Percentiles rank a stretch among this genome's conserved stretches.
phyloP scores from a whole-genome alignment of 257 asterid genomes.

The Capsicum chinense region DNA sequence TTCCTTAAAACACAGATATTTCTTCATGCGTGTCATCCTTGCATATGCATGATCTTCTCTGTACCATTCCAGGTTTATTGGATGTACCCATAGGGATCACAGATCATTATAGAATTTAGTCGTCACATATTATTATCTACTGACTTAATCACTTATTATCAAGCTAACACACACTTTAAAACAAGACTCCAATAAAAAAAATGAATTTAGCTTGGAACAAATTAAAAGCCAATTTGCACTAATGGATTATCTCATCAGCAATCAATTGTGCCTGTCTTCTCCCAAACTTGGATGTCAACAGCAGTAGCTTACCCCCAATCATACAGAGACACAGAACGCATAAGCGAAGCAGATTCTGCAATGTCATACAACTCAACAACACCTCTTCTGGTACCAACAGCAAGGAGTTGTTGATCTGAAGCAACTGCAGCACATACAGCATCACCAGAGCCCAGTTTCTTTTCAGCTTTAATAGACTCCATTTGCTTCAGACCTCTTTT shows the following conservation, averaged over 20 bases:
- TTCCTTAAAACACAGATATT: not conserved
- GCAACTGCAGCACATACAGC: conserved; percentile 90
- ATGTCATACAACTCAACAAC: conserved; percentile 88
- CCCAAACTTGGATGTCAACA: conserved; percentile 32
- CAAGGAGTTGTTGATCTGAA: conserved; percentile 94
- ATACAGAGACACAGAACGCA: conserved; percentile 81
- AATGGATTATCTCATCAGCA: conserved; percentile 30
- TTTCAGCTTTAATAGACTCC: conserved; percentile 72
- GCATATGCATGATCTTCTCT: not conserved
- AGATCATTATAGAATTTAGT: conserved; percentile 12
- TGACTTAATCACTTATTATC: not conserved
- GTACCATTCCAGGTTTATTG: not conserved
- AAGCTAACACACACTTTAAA: not conserved
- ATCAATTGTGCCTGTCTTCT: conserved; percentile 31
- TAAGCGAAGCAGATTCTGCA: conserved; percentile 72
- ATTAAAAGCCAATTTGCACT: conserved; percentile 33
- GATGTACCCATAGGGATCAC: not conserved
- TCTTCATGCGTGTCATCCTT: not conserved
- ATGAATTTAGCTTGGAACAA: conserved; percentile 11
- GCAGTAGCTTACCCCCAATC: conserved; percentile 94
- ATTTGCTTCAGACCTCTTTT: conserved; percentile 82
- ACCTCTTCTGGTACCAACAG: conserved; percentile 90
- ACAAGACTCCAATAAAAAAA: not conserved
- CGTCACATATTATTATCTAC: not conserved
- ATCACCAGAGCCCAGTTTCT: conserved; percentile 71